Evolutionary conservation across 2,329 filamentous ascomycete genomes (phyloP).

Genomic region (Phoma sp.): DNA sequence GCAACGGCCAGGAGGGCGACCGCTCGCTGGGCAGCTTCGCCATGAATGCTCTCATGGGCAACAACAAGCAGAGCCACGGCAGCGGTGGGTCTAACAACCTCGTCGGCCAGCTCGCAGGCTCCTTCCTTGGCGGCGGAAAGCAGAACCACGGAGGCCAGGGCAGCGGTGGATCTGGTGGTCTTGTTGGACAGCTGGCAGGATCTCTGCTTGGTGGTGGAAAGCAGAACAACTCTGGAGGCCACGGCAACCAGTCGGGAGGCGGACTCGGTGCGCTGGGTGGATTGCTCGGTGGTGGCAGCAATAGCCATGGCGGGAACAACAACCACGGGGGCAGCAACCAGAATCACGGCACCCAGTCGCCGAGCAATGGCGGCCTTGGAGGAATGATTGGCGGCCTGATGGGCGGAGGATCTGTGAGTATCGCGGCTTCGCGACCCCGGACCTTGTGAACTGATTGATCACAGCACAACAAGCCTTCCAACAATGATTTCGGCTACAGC

Average conservation of each 20-base stretch:
- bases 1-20: constrained; percentile 62
- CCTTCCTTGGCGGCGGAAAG: constrained; percentile 48
- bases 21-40: constrained; percentile 65
- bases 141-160: constrained; percentile 41
- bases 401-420: constrained; percentile 45
- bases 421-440: neutral
- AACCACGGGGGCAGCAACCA: constrained; percentile 5
- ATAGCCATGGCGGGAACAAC: neutral
- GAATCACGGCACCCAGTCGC: constrained; percentile 12
- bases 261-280: constrained; percentile 32
- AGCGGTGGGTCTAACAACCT: constrained; percentile 46
- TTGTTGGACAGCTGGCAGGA: constrained; percentile 63
- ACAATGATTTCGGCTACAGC: constrained; percentile 63
- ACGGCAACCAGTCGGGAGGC: constrained; percentile 18
- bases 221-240: constrained; percentile 43
- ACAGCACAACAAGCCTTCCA: constrained; percentile 47
- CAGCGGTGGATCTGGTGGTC: constrained; percentile 45
- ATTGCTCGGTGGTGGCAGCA: constrained; percentile 12
- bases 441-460: constrained; percentile 11
- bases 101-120: constrained; percentile 63
- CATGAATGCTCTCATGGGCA: constrained; percentile 61
- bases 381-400: constrained; percentile 43
- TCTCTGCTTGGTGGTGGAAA: constrained; percentile 48
- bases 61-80: constrained; percentile 39
- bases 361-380: constrained; percentile 26